phyloP scores from a whole-genome alignment of 768 basidiomycete genomes.

The Porpolomopsis calyptriformis region DNA sequence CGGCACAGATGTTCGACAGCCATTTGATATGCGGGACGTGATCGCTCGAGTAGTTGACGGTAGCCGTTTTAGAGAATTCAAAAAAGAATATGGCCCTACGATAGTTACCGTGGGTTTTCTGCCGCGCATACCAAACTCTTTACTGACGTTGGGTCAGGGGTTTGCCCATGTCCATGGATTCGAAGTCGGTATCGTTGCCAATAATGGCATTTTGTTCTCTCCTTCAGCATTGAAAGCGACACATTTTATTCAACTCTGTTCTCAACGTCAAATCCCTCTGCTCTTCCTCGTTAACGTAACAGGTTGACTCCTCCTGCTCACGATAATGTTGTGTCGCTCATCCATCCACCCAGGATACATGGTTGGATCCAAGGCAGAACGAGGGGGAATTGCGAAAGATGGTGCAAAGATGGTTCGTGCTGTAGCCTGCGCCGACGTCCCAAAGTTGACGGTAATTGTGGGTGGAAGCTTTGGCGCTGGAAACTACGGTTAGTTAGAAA shows the following conservation, averaged over 20 bases:
- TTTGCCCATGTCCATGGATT: slow-evolving; percentile 84
- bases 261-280: slow-evolving; percentile 80
- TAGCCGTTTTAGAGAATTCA: slow-evolving; percentile 88
- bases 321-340: background rate
- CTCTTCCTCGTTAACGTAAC: slow-evolving; percentile 96
- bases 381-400: slow-evolving; percentile 90
- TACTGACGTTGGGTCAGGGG: slow-evolving; percentile 36
- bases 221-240: slow-evolving; percentile 90
- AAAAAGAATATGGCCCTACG: slow-evolving; percentile 88
- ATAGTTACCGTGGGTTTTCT: slow-evolving; percentile 60
- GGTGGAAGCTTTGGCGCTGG: slow-evolving; percentile 94
- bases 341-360: slow-evolving; percentile 53
- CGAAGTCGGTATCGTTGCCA: slow-evolving; percentile 84
- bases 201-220: slow-evolving; percentile 92
- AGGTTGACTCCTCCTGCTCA: slow-evolving; percentile 28
- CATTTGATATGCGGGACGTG: slow-evolving; percentile 91
- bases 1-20: slow-evolving; percentile 77
- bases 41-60: slow-evolving; percentile 89
- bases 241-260: slow-evolving; percentile 91
- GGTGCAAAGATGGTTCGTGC: slow-evolving; percentile 97
- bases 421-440: slow-evolving; percentile 87
- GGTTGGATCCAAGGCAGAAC: slow-evolving; percentile 94
- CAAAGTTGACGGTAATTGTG: slow-evolving; percentile 86
- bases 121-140: background rate
- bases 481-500: slow-evolving; percentile 62